Conservation (phyloP, 116 monocot genomes). For the Zostera marina region DNA sequence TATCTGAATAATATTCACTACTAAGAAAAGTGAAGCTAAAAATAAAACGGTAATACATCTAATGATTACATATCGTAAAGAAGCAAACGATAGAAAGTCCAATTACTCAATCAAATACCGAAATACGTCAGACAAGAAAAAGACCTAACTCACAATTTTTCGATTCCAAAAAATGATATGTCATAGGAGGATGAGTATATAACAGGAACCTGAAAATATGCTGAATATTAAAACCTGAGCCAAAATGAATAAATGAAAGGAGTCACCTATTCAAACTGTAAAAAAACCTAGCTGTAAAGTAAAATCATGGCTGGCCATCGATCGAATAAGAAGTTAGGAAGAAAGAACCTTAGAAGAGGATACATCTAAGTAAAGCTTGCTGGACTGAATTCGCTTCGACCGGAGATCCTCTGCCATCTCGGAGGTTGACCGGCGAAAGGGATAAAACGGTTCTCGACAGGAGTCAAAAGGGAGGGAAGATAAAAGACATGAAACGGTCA, state of each 20-base stretch:
- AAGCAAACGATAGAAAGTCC: neutral
- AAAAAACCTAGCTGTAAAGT: neutral
- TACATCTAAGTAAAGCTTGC: constrained; percentile 84
- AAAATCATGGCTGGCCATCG: neutral
- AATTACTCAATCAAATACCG: neutral
- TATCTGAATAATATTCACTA: too few relatives aligned
- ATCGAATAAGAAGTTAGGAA: neutral
- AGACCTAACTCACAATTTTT: constrained; percentile 63
- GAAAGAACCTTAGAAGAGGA: constrained; percentile 24
- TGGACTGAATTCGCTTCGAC: constrained; percentile 49
- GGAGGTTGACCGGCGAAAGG: constrained; percentile 6
- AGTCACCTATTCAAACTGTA: neutral
- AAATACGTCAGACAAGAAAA: neutral
- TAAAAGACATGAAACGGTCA: too few relatives aligned
- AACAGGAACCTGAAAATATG: constrained; percentile 34
- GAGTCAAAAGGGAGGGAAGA: too few relatives aligned
- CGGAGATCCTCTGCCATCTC: constrained; percentile 15
- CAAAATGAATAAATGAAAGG: neutral
- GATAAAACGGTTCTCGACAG: neutral
- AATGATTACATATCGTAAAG: too few relatives aligned
- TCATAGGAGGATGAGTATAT: constrained; percentile 68
- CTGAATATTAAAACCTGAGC: neutral
- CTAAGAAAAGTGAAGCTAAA: too few relatives aligned
- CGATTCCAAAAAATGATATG: constrained; percentile 67
- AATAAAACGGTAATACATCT: too few relatives aligned